phyloP scores from a whole-genome alignment of 1,284 basidiomycete species.

The Melanopsichium pennsylvanicum region DNA sequence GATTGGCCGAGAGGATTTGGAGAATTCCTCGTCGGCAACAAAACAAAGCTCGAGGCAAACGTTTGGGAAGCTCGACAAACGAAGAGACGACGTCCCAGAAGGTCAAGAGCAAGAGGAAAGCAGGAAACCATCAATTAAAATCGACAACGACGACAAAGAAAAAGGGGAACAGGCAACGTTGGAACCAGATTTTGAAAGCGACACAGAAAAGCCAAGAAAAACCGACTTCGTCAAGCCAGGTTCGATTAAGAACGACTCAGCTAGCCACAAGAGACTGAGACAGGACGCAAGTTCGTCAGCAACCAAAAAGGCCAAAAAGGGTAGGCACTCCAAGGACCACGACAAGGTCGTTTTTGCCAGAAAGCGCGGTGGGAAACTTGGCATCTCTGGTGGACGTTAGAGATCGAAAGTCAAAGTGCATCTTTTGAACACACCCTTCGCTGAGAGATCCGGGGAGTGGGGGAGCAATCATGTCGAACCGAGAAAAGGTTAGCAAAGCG shows the following conservation, averaged over 20 bases:
- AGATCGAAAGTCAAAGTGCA: no score
- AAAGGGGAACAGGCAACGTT: background rate
- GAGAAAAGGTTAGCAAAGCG: no score
- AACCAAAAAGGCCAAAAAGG: conserved; percentile 7
- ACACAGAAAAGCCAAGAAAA: conserved; percentile 2
- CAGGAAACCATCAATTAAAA: background rate
- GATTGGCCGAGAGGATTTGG: conserved; percentile 18
- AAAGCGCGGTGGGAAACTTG: conserved; percentile 30
- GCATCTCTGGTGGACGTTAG: conserved; percentile 33
- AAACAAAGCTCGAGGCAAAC: conserved; percentile 8
- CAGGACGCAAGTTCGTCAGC: background rate
- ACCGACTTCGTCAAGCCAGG: conserved; percentile 32
- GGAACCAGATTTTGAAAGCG: conserved; percentile 20
- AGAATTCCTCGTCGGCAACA: background rate
- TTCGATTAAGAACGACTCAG: background rate
- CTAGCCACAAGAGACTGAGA: no score
- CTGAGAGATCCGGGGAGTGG: no score
- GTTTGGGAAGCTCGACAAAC: conserved; percentile 21
- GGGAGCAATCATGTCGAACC: no score
- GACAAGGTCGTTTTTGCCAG: conserved; percentile 39
- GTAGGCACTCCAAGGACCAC: conserved; percentile 12
- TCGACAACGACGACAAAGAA: background rate
- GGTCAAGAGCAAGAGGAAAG: background rate
- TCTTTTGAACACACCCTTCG: no score
- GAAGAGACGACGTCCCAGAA: conserved; percentile 4